Evolutionary conservation across 2,329 filamentous ascomycete species (phyloP).

Genomic region (Cercospora nicotianae): DNA sequence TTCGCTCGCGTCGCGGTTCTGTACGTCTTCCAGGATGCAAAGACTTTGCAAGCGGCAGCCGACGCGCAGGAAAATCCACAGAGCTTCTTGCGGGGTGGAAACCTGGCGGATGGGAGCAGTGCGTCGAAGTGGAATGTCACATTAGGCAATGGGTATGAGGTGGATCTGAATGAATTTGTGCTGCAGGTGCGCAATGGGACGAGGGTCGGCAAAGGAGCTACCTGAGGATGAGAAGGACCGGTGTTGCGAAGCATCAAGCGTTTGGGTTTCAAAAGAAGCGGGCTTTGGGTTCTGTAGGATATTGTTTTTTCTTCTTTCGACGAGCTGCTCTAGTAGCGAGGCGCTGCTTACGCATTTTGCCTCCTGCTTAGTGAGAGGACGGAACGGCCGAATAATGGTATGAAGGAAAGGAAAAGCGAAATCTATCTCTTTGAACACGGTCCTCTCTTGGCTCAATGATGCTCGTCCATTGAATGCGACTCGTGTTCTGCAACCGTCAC

Average conservation of each 20-base stretch:
- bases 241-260: background rate
- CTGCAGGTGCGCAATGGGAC: slow-evolving; percentile 32
- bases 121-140: slow-evolving; percentile 30
- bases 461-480: too few species aligned
- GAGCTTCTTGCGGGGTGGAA: slow-evolving; percentile 33
- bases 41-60: slow-evolving; percentile 43
- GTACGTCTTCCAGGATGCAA: slow-evolving; percentile 46
- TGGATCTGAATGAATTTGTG: slow-evolving; percentile 25
- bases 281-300: background rate
- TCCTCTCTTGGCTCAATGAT: background rate
- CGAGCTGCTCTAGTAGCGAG: background rate
- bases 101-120: slow-evolving; percentile 21
- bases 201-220: slow-evolving; percentile 22
- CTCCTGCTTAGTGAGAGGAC: background rate
- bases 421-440: background rate
- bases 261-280: background rate
- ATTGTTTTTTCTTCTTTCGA: background rate
- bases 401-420: background rate
- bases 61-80: slow-evolving; percentile 48
- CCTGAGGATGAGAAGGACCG: too few species aligned
- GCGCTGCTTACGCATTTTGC: background rate
- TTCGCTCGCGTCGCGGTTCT: slow-evolving; percentile 51
- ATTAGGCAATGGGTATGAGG: slow-evolving; percentile 34
- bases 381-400: background rate
- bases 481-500: too few species aligned